Evolutionary conservation across 768 basidiomycete species (phyloP).

Genomic region (Auricularia auricula-judae): DNA sequence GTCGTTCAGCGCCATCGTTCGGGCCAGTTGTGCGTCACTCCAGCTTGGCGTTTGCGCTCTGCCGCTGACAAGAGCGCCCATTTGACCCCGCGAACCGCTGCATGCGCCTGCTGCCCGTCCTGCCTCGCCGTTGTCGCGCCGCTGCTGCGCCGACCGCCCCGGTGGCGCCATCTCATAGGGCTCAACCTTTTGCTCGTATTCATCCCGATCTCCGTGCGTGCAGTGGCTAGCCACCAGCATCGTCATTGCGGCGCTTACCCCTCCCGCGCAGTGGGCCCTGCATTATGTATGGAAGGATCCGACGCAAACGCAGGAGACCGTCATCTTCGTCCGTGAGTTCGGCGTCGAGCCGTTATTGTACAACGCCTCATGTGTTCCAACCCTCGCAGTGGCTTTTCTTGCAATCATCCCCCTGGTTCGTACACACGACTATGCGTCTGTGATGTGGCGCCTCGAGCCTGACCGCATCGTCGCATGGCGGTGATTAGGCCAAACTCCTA

Average conservation of each 20-base stretch:
- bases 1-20: not conserved
- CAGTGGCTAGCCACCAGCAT: not conserved
- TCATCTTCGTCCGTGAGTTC: constrained; percentile 63
- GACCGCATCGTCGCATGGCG: not conserved
- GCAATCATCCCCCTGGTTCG: constrained; percentile 62
- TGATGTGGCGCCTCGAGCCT: not conserved
- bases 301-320: constrained; percentile 28
- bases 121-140: not conserved
- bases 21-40: not conserved
- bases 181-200: constrained; percentile 60
- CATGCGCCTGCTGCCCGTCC: not conserved
- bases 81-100: not conserved
- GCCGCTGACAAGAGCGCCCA: not conserved
- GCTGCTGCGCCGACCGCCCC: not conserved
- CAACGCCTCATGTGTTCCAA: not conserved
- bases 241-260: not conserved
- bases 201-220: constrained; percentile 57
- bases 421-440: not conserved
- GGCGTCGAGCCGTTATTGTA: not conserved
- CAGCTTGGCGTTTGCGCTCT: not conserved
- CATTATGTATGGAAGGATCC: constrained; percentile 45
- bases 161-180: constrained; percentile 27
- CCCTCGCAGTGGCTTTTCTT: constrained; percentile 52
- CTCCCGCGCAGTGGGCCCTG: constrained; percentile 52
- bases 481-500: constrained; percentile 36